Conservation (phyloP, 2,329 filamentous ascomycete species). For the Xylaria sp. region DNA sequence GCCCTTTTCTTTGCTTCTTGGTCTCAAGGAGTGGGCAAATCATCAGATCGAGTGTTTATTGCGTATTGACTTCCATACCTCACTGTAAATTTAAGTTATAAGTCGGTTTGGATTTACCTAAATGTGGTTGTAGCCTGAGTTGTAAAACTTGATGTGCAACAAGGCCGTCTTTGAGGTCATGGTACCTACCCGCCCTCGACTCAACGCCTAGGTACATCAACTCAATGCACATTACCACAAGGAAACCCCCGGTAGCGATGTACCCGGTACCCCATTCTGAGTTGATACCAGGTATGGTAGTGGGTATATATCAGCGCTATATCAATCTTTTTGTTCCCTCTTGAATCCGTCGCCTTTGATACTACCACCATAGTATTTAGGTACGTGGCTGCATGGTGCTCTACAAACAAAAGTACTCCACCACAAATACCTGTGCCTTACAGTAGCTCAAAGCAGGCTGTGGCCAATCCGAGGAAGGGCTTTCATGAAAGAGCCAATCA, state of each 20-base stretch:
- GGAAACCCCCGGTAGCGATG: too few relatives aligned
- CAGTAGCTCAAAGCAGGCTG: neutral
- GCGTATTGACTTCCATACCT: neutral
- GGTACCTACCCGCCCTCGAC: neutral
- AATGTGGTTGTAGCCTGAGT: neutral
- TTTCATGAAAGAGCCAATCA: constrained; percentile 7
- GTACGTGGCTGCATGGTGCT: too few relatives aligned
- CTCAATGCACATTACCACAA: too few relatives aligned
- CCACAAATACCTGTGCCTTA: neutral
- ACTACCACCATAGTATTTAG: neutral
- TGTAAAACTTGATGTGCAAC: neutral
- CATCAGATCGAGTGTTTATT: neutral
- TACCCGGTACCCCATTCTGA: neutral
- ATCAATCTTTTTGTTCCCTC: neutral
- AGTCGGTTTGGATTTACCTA: neutral
- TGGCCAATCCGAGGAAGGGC: neutral
- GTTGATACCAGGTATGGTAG: neutral
- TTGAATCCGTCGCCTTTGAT: neutral
- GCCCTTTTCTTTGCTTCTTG: neutral
- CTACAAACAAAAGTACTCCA: neutral
- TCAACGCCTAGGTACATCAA: neutral
- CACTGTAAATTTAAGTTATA: neutral
- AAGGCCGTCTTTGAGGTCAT: neutral
- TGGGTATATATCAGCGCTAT: neutral
- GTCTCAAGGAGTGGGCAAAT: neutral